phyloP scores from a whole-genome alignment of 768 basidiomycete genomes.

The Russula sp. region DNA sequence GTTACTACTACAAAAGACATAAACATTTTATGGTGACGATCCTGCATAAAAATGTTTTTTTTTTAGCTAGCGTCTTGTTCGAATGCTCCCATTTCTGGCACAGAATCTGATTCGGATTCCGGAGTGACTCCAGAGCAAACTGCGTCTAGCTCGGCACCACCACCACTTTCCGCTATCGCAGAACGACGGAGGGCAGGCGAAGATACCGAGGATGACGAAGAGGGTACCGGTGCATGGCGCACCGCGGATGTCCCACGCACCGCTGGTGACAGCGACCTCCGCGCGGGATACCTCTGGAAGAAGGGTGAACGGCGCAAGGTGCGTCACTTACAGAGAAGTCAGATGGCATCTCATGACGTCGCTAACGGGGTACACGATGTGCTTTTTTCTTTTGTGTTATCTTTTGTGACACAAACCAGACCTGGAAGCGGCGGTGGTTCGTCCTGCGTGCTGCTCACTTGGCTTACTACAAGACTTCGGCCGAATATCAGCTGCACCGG shows the following conservation, averaged over 20 bases:
- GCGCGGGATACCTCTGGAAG: constrained; percentile 94
- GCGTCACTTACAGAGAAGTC: constrained; percentile 30
- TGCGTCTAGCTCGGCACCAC: constrained; percentile 18
- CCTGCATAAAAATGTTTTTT: background rate
- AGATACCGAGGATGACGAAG: constrained; percentile 69
- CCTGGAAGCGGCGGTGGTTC: constrained; percentile 99
- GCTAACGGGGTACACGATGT: background rate
- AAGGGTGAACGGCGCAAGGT: constrained; percentile 98
- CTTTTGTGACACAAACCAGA: constrained; percentile 45
- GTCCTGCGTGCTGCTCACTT: constrained; percentile 89
- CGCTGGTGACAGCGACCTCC: constrained; percentile 70
- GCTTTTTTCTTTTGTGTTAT: background rate
- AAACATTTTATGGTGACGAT: background rate
- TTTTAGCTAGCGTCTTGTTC: constrained; percentile 36
- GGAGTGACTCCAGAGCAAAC: constrained; percentile 51
- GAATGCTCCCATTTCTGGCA: constrained; percentile 55
- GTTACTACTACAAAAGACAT: background rate
- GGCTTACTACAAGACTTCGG: constrained; percentile 94
- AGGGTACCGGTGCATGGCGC: constrained; percentile 74
- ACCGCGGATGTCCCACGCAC: constrained; percentile 45
- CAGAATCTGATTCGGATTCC: constrained; percentile 86
- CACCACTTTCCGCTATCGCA: constrained; percentile 62
- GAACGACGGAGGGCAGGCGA: constrained; percentile 50
- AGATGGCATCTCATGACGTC: constrained; percentile 1
- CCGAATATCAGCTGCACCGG: constrained; percentile 89